Conservation (phyloP, 352 stramenopile species). For the Globisporangium acanthophoron region DNA sequence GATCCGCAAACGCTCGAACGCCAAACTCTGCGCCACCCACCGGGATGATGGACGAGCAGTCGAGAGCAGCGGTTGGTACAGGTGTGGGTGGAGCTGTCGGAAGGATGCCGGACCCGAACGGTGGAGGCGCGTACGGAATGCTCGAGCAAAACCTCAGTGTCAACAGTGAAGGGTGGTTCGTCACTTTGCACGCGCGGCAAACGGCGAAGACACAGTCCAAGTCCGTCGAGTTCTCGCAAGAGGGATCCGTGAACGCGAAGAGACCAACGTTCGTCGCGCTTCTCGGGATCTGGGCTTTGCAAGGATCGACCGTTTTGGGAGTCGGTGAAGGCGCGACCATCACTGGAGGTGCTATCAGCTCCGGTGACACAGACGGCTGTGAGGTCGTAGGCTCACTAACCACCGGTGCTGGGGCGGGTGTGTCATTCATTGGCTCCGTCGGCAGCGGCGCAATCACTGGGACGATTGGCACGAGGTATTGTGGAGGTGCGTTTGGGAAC, state of each 20-base stretch:
- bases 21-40: constrained; percentile 1
- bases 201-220: constrained; percentile 2
- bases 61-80: not conserved
- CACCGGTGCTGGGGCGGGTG: not conserved
- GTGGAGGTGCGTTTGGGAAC: not conserved
- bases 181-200: not conserved
- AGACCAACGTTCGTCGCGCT: not conserved
- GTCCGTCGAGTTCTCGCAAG: not conserved
- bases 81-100: not conserved
- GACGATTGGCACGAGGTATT: too few relatives aligned
- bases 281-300: not conserved
- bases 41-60: constrained; percentile 4
- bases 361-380: not conserved
- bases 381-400: not conserved
- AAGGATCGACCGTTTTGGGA: constrained; percentile 1
- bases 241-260: constrained; percentile 5
- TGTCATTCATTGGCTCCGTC: not conserved
- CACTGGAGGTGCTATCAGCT: not conserved
- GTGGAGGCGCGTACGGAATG: constrained; percentile 1
- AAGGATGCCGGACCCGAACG: not conserved
- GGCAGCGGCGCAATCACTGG: not conserved
- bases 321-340: not conserved
- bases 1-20: not conserved
- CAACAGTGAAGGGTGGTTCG: not conserved
- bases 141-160: constrained; percentile 1